Conservation (phyloP, 2,329 filamentous ascomycete genomes). For the Fusarium sp. region DNA sequence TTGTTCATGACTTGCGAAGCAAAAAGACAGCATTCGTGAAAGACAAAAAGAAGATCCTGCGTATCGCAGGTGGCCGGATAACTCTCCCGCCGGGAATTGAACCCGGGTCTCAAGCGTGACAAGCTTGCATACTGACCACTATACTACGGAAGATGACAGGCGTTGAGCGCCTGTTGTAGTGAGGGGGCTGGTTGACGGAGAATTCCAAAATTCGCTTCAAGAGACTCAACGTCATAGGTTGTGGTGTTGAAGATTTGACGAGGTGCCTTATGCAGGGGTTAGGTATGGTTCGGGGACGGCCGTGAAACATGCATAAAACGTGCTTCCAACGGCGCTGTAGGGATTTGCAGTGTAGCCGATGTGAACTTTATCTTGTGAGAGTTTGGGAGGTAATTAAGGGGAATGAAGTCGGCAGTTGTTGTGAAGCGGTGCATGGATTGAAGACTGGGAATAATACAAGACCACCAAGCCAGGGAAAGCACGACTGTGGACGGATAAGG, state of each 20-base stretch:
- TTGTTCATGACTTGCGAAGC: background rate
- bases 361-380: background rate
- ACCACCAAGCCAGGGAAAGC: too few relatives aligned
- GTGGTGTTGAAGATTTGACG: background rate
- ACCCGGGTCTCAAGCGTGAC: slow-evolving; percentile 42
- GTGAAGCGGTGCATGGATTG: background rate
- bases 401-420: background rate
- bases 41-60: slow-evolving; percentile 7
- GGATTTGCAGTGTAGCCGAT: background rate
- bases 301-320: background rate
- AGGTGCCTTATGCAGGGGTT: background rate
- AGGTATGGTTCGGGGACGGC: background rate
- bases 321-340: background rate
- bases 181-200: background rate
- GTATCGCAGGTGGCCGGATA: slow-evolving; percentile 31
- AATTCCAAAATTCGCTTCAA: background rate
- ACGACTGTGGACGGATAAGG: background rate
- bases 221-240: background rate
- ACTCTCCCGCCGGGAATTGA: slow-evolving; percentile 41
- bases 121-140: slow-evolving; percentile 42
- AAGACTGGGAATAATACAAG: background rate
- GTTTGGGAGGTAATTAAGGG: background rate
- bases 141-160: slow-evolving; percentile 35
- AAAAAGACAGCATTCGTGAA: background rate
- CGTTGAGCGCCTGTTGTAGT: slow-evolving; percentile 9